Evolutionary conservation across 2,329 filamentous ascomycete species (phyloP).

Genomic region (Aspergillus aculeatus): DNA sequence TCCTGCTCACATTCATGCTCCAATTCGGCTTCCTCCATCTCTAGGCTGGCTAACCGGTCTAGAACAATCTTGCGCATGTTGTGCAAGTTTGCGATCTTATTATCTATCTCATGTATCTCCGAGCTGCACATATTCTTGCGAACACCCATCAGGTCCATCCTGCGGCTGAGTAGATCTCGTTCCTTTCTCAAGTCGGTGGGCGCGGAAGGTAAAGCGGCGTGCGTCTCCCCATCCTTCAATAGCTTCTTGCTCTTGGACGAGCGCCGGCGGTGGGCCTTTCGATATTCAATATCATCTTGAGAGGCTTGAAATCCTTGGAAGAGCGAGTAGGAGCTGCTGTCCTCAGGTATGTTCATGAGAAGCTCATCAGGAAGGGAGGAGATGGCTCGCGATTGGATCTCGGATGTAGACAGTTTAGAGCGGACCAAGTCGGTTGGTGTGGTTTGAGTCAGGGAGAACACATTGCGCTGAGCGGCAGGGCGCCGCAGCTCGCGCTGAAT

Average conservation of each 20-base stretch:
- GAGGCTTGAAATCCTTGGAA: conserved; percentile 96
- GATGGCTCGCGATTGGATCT: conserved; percentile 92
- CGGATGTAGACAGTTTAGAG: conserved; percentile 81
- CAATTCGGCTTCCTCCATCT: conserved; percentile 85
- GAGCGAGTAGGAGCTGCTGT: conserved; percentile 81
- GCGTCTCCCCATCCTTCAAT: conserved; percentile 60
- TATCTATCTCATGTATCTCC: conserved; percentile 94
- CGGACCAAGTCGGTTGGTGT: conserved; percentile 93
- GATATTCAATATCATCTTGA: conserved; percentile 60
- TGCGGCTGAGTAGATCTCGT: conserved; percentile 74
- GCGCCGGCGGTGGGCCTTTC: conserved; percentile 67
- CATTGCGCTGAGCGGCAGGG: conserved; percentile 78
- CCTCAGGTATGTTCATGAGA: conserved; percentile 82
- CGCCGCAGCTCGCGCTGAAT: conserved; percentile 85
- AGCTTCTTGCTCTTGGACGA: conserved; percentile 74
- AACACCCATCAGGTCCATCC: conserved; percentile 85
- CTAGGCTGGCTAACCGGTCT: conserved; percentile 78
- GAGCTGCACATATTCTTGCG: conserved; percentile 97
- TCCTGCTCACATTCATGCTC: conserved; percentile 75
- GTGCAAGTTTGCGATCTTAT: conserved; percentile 89
- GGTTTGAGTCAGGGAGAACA: conserved; percentile 87
- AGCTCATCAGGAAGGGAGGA: conserved; percentile 88
- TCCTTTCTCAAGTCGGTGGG: conserved; percentile 76
- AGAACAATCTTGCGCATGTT: conserved; percentile 91
- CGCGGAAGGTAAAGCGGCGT: conserved; percentile 58